Base-by-base conservation (phyloP, 2,329 filamentous ascomycete genomes). In the Aspergillus sp. region DNA sequence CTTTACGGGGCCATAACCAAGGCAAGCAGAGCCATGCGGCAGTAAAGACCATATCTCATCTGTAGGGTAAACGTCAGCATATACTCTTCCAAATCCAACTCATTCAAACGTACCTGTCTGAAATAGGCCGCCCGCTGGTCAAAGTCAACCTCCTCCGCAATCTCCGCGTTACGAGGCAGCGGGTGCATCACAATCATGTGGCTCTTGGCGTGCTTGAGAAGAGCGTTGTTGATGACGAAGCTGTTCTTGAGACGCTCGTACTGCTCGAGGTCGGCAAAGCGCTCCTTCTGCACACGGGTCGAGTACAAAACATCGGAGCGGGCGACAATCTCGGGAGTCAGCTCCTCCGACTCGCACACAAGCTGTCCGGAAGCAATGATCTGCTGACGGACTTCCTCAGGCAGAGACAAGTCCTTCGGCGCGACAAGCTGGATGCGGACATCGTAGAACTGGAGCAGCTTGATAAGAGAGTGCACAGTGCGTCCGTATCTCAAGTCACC, bases 41-140 rank as follows among this genome's bases (percentile, higher is more conserved):
- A 94, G 78, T 96, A 97, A 59, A 98, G 81, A 58, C 93, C 93
- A 72, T 97, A 96, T 72, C 86, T 83, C 91, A 96, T 96, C 90
- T 96, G 61, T 46, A 48, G 37, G 31, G 26, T 10, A 45, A 52
- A 28, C 39, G 64, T 83, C 67, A 81, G 75, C 53, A 53, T 44
- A 44, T 38, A 28, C 31, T 29, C 35, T 28, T 12, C 9, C 13
- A 27, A 31, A 29, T 11, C 40, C 26, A 10, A 3, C 10, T 32
- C 19, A 36, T 33, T 42, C 32, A 42, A 49, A 79, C 87, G 82
- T 73, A 95, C 91, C 86, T 98, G 93, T 86, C 93, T 83, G 73
- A 98, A 98, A 75, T 98, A 98, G 44, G 93, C 91, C 46, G 93
- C 93, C 58, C 93, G 77, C 66, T 94, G 89, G 73, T 98, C 93